These are phyloP conservation scores for Tylopilus vinaceipallidus DNA, from an alignment of 768 basidiomycete genomes.

Conservation along the genomic window DNA sequence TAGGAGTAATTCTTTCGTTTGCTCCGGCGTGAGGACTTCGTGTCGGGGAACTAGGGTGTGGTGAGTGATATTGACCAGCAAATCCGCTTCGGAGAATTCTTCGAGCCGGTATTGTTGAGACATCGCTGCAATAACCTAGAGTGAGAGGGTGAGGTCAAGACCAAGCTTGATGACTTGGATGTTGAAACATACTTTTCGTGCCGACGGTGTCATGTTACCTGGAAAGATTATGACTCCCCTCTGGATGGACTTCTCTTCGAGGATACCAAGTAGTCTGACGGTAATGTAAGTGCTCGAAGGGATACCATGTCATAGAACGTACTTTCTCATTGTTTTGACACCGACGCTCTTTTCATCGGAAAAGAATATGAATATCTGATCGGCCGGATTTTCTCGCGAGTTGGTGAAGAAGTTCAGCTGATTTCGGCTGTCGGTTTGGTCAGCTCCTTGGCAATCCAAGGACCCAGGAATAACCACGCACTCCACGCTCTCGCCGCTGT, in stretches of 20 bases:
- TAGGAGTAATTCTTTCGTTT: slow-evolving; percentile 83
- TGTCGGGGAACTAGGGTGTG: slow-evolving; percentile 95
- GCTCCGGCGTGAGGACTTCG: slow-evolving; percentile 78
- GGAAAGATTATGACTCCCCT: slow-evolving; percentile 95
- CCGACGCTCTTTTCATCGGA: slow-evolving; percentile 95
- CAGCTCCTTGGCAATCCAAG: slow-evolving; percentile 8
- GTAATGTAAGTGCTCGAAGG: slow-evolving; percentile 9
- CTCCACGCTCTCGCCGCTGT: slow-evolving; percentile 78
- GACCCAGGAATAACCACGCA: slow-evolving; percentile 41
- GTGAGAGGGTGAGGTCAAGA: slow-evolving; percentile 1
- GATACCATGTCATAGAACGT: slow-evolving; percentile 25
- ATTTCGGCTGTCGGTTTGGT: slow-evolving; percentile 57
- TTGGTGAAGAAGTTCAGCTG: slow-evolving; percentile 91
- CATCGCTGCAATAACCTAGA: slow-evolving; percentile 90
- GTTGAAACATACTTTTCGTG: slow-evolving; percentile 69
- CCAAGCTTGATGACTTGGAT: background rate
- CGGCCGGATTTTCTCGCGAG: slow-evolving; percentile 56
- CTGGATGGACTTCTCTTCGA: slow-evolving; percentile 89
- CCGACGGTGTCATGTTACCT: slow-evolving; percentile 94
- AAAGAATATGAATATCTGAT: slow-evolving; percentile 93
- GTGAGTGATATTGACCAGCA: slow-evolving; percentile 96
- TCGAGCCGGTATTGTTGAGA: slow-evolving; percentile 82
- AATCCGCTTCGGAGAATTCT: slow-evolving; percentile 94
- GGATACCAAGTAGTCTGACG: slow-evolving; percentile 75
- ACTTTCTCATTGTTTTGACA: slow-evolving; percentile 98